Base-by-base conservation (phyloP, 352 stramenopile species). In the Globisporangium irregulare region DNA sequence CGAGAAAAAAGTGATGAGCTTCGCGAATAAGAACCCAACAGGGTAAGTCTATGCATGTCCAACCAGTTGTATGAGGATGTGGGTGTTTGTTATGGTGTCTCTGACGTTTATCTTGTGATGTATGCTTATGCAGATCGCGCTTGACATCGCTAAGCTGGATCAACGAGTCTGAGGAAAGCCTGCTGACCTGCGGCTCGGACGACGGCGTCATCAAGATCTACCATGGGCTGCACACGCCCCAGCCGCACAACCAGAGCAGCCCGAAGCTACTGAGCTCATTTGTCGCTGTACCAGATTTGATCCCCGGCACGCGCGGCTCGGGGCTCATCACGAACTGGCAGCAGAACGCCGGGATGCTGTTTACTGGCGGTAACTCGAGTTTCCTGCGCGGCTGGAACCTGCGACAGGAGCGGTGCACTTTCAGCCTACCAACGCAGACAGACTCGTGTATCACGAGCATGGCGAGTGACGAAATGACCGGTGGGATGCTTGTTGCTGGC, bases 301-400 rank as follows among this genome's bases (percentile, higher is more conserved):
- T 95, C 36, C 80, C 91, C 5, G 93, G 90, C 22, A 95, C 87
- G 10, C 90, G 93, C 41, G 92, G 90, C 61, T 98, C 93, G 50
- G 97, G 97, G 9, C 82, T 99, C 7, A 87, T 99, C 27, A 97
- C 97, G 60, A 96, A 98, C 62, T 99, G 97, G 96, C 94, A 99
- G 72, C 93, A 98, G 69, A 80, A 83, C 46, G 81, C 81, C 24
- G 95, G 95, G 0, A 80, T 92, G 67, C 80, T 99, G 22, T 94
- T 97, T 73, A 86, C 93, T 38, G 97, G 93, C 51, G 98, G 98
- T 10, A 98, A 98, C 73, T 97, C 90, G 5, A 89, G 85, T 25
- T 67, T 87, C 27, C 77, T 99, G 4, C 88, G 92, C 9, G 92
- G 93, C 27, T 99, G 98, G 98, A 95, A 99, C 79, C 67, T 99